phyloP scores from a whole-genome alignment of 345 rosid species.

The Brassica juncea region DNA sequence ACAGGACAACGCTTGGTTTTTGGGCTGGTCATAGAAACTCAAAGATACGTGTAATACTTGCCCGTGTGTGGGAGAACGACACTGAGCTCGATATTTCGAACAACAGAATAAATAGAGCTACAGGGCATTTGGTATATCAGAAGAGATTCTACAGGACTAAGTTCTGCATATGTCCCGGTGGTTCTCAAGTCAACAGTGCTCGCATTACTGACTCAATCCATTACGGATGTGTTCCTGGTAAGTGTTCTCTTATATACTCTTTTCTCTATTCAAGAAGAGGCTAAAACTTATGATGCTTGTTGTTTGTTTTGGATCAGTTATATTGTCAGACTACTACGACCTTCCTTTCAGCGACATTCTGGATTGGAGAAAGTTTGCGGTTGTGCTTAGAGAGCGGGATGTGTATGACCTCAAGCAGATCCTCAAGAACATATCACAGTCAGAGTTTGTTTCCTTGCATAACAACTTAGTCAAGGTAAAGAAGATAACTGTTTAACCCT shows the following conservation, averaged over 20 bases:
- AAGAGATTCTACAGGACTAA: conserved; percentile 87
- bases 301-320: conserved; percentile 56
- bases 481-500: background rate
- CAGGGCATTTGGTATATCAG: conserved; percentile 80
- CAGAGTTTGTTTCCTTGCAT: conserved; percentile 66
- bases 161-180: conserved; percentile 96
- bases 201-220: conserved; percentile 96
- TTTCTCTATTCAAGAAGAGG: background rate
- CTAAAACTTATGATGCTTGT: background rate
- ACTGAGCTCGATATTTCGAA: conserved; percentile 86
- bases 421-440: conserved; percentile 72
- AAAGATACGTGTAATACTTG: conserved; percentile 89
- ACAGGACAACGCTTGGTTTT: conserved; percentile 89
- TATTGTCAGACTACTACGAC: conserved; percentile 83
- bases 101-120: conserved; percentile 86
- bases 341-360: conserved; percentile 89
- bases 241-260: conserved; percentile 11
- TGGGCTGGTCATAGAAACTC: conserved; percentile 99
- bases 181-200: conserved; percentile 97
- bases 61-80: conserved; percentile 94
- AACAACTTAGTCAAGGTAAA: conserved; percentile 75
- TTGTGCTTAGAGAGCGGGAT: conserved; percentile 70
- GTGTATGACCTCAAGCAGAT: conserved; percentile 75
- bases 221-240: conserved; percentile 97
- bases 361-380: conserved; percentile 74